phyloP scores from a whole-genome alignment of 2,329 filamentous ascomycete species.

The Talaromyces islandicus region DNA sequence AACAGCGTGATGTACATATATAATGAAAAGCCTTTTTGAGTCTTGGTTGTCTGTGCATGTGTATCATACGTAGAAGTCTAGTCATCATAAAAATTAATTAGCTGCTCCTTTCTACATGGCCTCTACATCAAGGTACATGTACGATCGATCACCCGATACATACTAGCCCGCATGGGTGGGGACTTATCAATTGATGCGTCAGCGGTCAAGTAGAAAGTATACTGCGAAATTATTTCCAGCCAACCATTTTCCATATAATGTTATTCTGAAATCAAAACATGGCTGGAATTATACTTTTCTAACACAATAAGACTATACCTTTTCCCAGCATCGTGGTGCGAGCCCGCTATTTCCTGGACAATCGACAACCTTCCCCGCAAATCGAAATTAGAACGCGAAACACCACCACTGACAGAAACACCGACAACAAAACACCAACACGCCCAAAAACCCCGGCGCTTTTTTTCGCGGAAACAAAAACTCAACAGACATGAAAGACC shows the following conservation, averaged over 20 bases:
- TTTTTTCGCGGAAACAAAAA: not conserved
- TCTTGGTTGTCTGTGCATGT: not conserved
- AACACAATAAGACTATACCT: not conserved
- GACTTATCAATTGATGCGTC: not conserved
- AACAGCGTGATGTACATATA: slow-evolving; percentile 12
- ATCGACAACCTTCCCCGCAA: not conserved
- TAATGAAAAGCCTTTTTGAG: slow-evolving; percentile 4
- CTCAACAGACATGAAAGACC: slow-evolving; percentile 26
- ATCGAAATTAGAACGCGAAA: not conserved
- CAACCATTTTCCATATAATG: not conserved
- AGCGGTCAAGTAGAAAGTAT: not conserved
- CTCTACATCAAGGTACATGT: too few species aligned
- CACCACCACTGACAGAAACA: not conserved
- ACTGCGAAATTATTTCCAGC: not conserved
- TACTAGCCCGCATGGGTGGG: not conserved
- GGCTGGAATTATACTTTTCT: not conserved
- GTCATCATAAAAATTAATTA: too few species aligned
- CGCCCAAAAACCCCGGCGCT: not conserved
- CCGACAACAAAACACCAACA: not conserved
- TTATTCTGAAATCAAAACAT: not conserved
- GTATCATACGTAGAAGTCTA: not conserved
- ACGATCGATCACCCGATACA: too few species aligned
- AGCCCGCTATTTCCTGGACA: not conserved
- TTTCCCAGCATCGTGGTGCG: not conserved
- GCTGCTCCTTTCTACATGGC: too few species aligned